Conservation (phyloP, 495 filamentous ascomycete species). For the Pseudomonodictys pantanalensis region DNA sequence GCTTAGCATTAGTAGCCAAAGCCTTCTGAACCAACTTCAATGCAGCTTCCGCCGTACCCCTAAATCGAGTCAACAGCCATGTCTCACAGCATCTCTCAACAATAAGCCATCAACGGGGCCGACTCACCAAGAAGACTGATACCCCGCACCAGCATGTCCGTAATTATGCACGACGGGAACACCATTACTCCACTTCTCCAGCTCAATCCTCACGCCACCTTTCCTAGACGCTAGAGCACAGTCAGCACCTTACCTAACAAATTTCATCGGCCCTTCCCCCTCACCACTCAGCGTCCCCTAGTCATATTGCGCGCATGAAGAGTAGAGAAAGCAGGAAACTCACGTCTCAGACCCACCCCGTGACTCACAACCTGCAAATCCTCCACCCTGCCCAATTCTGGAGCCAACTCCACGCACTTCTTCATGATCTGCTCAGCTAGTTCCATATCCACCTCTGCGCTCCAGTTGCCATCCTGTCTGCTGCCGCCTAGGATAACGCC, state of each 20-base stretch:
- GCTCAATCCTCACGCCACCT: conserved; percentile 21
- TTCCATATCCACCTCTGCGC: conserved; percentile 26
- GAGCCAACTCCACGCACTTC: conserved; percentile 22
- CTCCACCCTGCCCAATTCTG: conserved; percentile 26
- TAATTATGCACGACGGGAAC: conserved; percentile 28
- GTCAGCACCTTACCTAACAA: too few relatives aligned
- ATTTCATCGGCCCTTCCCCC: too few relatives aligned
- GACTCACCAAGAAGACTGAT: conserved; percentile 30
- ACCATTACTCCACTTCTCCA: conserved; percentile 17
- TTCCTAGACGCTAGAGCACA: conserved; percentile 13
- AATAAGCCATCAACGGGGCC: neutral
- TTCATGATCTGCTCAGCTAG: conserved; percentile 29
- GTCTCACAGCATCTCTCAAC: neutral
- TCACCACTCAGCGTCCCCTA: neutral
- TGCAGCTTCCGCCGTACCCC: conserved; percentile 19
- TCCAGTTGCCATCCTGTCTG: conserved; percentile 28
- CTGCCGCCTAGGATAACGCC: conserved; percentile 32
- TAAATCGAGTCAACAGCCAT: neutral
- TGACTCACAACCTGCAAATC: conserved; percentile 29
- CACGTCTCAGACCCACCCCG: conserved; percentile 27
- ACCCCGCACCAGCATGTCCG: conserved; percentile 28
- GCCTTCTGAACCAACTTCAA: conserved; percentile 21
- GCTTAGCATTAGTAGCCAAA: conserved; percentile 1
- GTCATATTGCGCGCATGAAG: neutral
- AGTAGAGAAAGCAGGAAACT: conserved; percentile 1